Conservation (phyloP, 768 basidiomycete genomes). For the Phlebiopsis flavidoalba region DNA sequence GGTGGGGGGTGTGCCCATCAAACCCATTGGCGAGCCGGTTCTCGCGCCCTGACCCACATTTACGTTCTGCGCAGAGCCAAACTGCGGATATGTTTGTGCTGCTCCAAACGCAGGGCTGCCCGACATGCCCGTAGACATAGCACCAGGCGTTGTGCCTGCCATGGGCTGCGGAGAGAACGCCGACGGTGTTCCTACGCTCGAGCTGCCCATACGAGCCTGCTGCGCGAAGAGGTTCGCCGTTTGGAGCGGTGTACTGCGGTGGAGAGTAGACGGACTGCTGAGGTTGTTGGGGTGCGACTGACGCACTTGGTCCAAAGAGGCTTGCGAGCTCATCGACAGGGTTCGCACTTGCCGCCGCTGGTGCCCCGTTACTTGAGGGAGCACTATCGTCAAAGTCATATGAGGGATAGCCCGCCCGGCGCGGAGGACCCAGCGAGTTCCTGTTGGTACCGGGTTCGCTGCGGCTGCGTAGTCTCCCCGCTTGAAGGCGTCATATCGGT, state of each 20-base stretch:
- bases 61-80: not conserved
- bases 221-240: slow-evolving; percentile 1
- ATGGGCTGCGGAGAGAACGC: not conserved
- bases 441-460: slow-evolving; percentile 61
- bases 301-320: slow-evolving; percentile 43
- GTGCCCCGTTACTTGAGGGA: slow-evolving; percentile 10
- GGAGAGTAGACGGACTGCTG: not conserved
- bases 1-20: slow-evolving; percentile 22
- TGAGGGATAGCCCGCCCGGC: slow-evolving; percentile 48
- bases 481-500: slow-evolving; percentile 91
- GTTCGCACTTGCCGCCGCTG: slow-evolving; percentile 20
- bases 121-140: not conserved
- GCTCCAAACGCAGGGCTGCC: not conserved
- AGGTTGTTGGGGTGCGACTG: slow-evolving; percentile 1
- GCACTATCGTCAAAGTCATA: slow-evolving; percentile 70
- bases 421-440: slow-evolving; percentile 30
- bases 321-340: slow-evolving; percentile 55
- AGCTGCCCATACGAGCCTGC: slow-evolving; percentile 2
- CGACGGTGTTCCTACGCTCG: not conserved
- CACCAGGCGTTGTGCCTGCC: not conserved
- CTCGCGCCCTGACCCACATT: slow-evolving; percentile 6
- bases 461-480: slow-evolving; percentile 78
- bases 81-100: not conserved
- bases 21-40: slow-evolving; percentile 5
- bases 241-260: not conserved